Conservation (phyloP, 2,329 filamentous ascomycete species). For the Didymella keratinophila region DNA sequence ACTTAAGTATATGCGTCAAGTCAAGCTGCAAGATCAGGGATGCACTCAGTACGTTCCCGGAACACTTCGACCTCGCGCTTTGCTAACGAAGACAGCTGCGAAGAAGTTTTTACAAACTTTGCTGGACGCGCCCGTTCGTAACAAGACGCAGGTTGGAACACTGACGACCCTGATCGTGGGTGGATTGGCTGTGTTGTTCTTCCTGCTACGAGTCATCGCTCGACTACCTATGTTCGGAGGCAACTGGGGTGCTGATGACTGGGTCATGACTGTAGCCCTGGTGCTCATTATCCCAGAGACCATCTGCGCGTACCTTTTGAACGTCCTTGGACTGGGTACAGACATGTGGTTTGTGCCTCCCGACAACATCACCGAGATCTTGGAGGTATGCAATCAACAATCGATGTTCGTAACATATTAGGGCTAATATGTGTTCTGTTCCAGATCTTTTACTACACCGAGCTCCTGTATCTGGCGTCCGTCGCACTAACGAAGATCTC, state of each 20-base stretch:
- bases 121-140: conserved; percentile 43
- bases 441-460: conserved; percentile 12
- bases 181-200: conserved; percentile 45
- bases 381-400: conserved; percentile 35
- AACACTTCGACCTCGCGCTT: neutral
- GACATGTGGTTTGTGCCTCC: conserved; percentile 61
- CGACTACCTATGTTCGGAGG: conserved; percentile 48
- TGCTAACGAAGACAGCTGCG: conserved; percentile 37
- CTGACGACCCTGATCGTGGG: conserved; percentile 47
- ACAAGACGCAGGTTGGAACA: conserved; percentile 48
- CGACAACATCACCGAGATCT: conserved; percentile 56
- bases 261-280: conserved; percentile 41
- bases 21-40: conserved; percentile 35
- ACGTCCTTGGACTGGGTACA: conserved; percentile 56
- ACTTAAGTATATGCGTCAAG: conserved; percentile 33
- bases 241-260: conserved; percentile 51
- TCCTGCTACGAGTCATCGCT: conserved; percentile 47
- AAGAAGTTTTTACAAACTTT: conserved; percentile 49
- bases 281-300: conserved; percentile 9
- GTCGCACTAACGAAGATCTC: conserved; percentile 28
- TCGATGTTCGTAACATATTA: neutral
- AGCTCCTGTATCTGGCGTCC: conserved; percentile 7
- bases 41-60: conserved; percentile 32
- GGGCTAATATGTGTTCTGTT: neutral
- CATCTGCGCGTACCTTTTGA: conserved; percentile 13